These are phyloP conservation scores for Hypoxylon sp. DNA, from an alignment of 2,329 filamentous ascomycete genomes.

Conservation along the genomic window DNA sequence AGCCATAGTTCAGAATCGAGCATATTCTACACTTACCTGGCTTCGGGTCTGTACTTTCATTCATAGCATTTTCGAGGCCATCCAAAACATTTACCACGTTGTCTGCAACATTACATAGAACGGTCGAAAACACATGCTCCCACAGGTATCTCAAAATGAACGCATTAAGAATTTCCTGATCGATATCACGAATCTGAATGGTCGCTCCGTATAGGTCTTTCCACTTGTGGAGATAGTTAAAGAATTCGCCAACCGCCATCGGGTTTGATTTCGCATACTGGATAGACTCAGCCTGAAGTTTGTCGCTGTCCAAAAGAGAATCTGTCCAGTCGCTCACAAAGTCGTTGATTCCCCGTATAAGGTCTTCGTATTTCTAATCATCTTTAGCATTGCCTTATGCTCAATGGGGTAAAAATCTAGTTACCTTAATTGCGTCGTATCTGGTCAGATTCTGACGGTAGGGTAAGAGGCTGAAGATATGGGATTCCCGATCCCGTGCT, in stretches of 20 bases:
- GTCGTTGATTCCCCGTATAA: slow-evolving; percentile 55
- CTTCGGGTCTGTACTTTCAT: slow-evolving; percentile 1
- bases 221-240: slow-evolving; percentile 29
- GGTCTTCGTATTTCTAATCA: slow-evolving; percentile 56
- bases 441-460: slow-evolving; percentile 58
- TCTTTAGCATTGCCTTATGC: slow-evolving; percentile 30
- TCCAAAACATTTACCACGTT: neutral
- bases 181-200: slow-evolving; percentile 42
- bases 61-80: neutral
- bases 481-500: slow-evolving; percentile 57
- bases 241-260: neutral
- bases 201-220: slow-evolving; percentile 43
- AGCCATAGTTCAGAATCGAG: neutral
- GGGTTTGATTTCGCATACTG: slow-evolving; percentile 1
- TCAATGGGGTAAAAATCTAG: slow-evolving; percentile 12
- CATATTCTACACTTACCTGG: slow-evolving; percentile 8
- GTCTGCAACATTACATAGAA: neutral
- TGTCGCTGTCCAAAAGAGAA: slow-evolving; percentile 51
- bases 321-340: slow-evolving; percentile 58
- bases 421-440: slow-evolving; percentile 56
- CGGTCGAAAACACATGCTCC: neutral
- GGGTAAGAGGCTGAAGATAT: slow-evolving; percentile 61
- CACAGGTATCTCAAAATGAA: slow-evolving; percentile 25
- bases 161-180: slow-evolving; percentile 25
- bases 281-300: slow-evolving; percentile 43